Conservation (phyloP, 164 flowering plant species). For the Piper longum region DNA sequence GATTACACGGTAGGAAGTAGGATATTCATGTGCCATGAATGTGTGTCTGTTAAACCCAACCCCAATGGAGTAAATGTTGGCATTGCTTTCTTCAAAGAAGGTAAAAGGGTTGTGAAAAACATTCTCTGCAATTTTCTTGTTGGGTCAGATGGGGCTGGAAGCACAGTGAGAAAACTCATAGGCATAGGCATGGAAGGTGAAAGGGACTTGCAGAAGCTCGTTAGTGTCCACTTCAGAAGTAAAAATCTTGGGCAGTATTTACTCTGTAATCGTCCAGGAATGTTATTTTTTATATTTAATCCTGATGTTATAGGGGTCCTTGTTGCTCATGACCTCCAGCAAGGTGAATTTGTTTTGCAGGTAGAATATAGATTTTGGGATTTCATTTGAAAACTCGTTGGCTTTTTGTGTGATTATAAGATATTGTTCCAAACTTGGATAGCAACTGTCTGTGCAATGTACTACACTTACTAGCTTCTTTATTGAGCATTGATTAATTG, state of each 20-base stretch:
- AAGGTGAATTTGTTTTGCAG: conserved; percentile 95
- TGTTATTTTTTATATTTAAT: conserved; percentile 89
- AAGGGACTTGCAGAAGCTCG: conserved; percentile 73
- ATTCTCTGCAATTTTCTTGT: conserved; percentile 52
- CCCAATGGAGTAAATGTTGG: conserved; percentile 40
- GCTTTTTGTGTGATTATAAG: not conserved
- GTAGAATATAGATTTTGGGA: conserved; percentile 18
- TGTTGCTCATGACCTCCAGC: conserved; percentile 85
- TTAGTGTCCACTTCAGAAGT: conserved; percentile 81
- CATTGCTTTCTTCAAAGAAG: conserved; percentile 34
- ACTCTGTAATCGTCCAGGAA: conserved; percentile 71
- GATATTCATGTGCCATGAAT: conserved; percentile 80
- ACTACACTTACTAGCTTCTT: too few relatives aligned
- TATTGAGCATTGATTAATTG: too few relatives aligned
- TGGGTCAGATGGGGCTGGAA: conserved; percentile 93
- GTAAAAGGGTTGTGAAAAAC: conserved; percentile 28
- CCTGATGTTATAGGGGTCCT: conserved; percentile 84
- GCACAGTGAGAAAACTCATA: conserved; percentile 59
- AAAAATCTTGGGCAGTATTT: conserved; percentile 66
- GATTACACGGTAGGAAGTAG: conserved; percentile 18
- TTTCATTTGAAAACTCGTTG: not conserved
- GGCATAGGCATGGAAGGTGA: conserved; percentile 71
- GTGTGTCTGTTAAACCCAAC: conserved; percentile 36
- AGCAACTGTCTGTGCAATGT: too few relatives aligned
- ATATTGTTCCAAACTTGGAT: too few relatives aligned